Evolutionary conservation across 345 rosid genomes (phyloP), one percentile per base, ranked within the genome.

Genomic region (Arabis alpina): DNA sequence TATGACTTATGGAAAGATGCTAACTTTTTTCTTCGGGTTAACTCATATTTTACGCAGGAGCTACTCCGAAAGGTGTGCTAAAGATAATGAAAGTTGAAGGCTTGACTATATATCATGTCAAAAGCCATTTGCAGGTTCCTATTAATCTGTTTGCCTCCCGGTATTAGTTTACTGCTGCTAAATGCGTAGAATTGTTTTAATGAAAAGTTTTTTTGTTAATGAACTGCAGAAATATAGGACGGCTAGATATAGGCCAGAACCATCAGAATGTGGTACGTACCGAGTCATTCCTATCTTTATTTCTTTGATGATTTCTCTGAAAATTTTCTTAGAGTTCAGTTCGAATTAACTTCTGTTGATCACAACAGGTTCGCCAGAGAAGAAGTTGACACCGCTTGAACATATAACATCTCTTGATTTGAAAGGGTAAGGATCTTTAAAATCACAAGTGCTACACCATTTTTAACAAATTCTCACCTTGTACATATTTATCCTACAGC

Each of bases 111-210:
- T 94, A 94, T 83, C 96, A 94, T 76, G 96, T 94, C 66, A 94
- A 94, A 86, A 94, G 99, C 82, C 99, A 94, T 81, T 79, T 94
- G 76, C 99, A 94, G 90, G 99, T 89, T 55, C 53, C 42, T 68
- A 19, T 43, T 62, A 44, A 8, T 65, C 37, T 32, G 0, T 62
- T 5, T 75, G 9, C 6, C 42, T 52, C 63, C 10, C 5, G 2
- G 11, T 53, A 30, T 63, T 47, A 24, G 30, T 61, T 62, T 63
- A 41, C 4, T 36, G 3, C n/a, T 11, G 11, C 45, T 32, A 44
- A 30, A 50, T 39, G 47, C 32, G 25, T 14, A 37, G 12, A 55
- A 14, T 48, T 45, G 19, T 68, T 42, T 47, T 53, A 14, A 40
- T 48, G 30, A 14, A n/a, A 19, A 36, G 13, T 44, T 77, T 43